Evolutionary conservation across 441 rosid genomes (phyloP).

Genomic region (Adansonia rubrostipa): DNA sequence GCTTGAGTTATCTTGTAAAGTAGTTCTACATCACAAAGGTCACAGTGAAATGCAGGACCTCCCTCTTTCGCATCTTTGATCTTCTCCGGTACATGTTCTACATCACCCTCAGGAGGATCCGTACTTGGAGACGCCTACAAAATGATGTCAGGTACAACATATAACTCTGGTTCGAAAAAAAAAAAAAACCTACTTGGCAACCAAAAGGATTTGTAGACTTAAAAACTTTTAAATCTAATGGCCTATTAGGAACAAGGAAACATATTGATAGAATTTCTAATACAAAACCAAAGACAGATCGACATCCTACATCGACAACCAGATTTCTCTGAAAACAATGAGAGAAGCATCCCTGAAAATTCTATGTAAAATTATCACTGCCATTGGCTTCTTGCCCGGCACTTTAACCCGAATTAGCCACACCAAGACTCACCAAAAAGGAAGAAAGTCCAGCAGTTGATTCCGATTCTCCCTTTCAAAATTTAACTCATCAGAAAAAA

Average conservation of each 20-base stretch:
- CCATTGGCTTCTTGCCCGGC: neutral
- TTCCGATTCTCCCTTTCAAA: neutral
- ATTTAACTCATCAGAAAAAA: neutral
- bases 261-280: neutral
- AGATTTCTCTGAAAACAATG: neutral
- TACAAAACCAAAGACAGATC: neutral
- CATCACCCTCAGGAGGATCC: slow-evolving; percentile 58
- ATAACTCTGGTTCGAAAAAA: slow-evolving; percentile 13
- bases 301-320: neutral
- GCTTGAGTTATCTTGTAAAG: slow-evolving; percentile 68
- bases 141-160: slow-evolving; percentile 13
- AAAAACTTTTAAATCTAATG: neutral
- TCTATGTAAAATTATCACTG: neutral
- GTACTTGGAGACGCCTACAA: slow-evolving; percentile 33
- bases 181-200: slow-evolving; percentile 16
- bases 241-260: neutral
- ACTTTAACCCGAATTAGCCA: neutral
- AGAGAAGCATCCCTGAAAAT: neutral
- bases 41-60: slow-evolving; percentile 65
- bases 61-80: slow-evolving; percentile 63
- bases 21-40: slow-evolving; percentile 65
- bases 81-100: slow-evolving; percentile 54
- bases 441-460: neutral
- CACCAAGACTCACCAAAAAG: neutral
- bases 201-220: neutral